These are phyloP conservation scores for Erigeron philadelphicus DNA, from an alignment of 140 eudicot species.

Conservation along the genomic window DNA sequence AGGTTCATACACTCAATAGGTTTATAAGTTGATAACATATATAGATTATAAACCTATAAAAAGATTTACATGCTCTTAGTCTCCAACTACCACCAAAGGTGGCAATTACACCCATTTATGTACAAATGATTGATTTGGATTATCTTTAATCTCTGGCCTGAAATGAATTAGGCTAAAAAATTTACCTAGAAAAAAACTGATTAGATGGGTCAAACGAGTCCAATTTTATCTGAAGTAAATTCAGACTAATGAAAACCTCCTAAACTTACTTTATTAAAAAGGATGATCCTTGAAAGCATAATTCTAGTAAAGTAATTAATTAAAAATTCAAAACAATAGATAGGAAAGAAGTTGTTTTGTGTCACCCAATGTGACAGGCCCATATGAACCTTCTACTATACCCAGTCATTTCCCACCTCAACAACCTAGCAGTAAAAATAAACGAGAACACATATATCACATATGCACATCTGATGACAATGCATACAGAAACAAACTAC, in stretches of 20 bases:
- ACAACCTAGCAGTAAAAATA: too few species aligned
- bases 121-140: not conserved
- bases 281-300: not conserved
- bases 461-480: not conserved
- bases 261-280: not conserved
- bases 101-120: not conserved
- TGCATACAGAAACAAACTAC: constrained; percentile 7
- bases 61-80: too few species aligned
- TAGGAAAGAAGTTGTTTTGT: too few species aligned
- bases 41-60: too few species aligned
- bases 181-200: not conserved
- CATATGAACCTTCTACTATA: not conserved
- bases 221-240: not conserved
- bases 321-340: too few species aligned
- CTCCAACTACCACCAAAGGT: not conserved
- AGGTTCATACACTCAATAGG: too few species aligned
- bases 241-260: constrained; percentile 10
- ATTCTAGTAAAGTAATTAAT: too few species aligned
- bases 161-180: not conserved
- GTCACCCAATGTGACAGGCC: not conserved
- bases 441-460: too few species aligned
- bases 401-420: too few species aligned
- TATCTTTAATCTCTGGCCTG: not conserved
- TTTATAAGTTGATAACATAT: too few species aligned
- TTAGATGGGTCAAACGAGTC: not conserved